A percentile compares a stretch with the other conserved stretches of the same genome.
phyloP scores from a whole-genome alignment of 2,329 filamentous ascomycete genomes.

The Penicillium sp. region DNA sequence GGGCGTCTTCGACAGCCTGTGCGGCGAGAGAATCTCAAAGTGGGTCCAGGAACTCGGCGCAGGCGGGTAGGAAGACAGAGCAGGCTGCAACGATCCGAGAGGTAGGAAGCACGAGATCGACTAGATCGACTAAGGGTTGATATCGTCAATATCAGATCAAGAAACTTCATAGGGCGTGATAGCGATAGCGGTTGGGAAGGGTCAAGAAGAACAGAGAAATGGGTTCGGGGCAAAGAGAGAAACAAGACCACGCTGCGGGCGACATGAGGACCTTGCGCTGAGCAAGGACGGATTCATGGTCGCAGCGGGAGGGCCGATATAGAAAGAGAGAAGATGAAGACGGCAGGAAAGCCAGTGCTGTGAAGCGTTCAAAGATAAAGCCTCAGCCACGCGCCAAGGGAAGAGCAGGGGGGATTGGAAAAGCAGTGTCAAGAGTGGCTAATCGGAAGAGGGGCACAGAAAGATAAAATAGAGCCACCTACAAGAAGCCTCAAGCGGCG shows the following conservation, averaged over 20 bases:
- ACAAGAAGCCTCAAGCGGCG: constrained; percentile 42
- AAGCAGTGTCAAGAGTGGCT: constrained; percentile 15
- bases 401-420: constrained; percentile 16
- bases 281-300: constrained; percentile 16
- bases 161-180: constrained; percentile 23
- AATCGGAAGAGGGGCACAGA: constrained; percentile 23
- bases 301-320: constrained; percentile 13
- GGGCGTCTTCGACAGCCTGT: not conserved
- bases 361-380: constrained; percentile 18
- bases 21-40: constrained; percentile 2
- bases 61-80: not conserved
- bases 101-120: constrained; percentile 21
- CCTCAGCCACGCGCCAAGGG: constrained; percentile 20
- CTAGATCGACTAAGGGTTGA: constrained; percentile 40
- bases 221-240: constrained; percentile 21
- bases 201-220: constrained; percentile 27
- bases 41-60: not conserved
- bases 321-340: constrained; percentile 21
- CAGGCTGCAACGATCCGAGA: constrained; percentile 1
- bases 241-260: constrained; percentile 21
- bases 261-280: constrained; percentile 13
- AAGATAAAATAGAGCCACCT: constrained; percentile 40
- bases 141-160: constrained; percentile 41
- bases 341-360: constrained; percentile 15
- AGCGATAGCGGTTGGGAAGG: constrained; percentile 22